Base-by-base conservation (phyloP, 75 land plant species). In the Cunninghamia lanceolata region DNA sequence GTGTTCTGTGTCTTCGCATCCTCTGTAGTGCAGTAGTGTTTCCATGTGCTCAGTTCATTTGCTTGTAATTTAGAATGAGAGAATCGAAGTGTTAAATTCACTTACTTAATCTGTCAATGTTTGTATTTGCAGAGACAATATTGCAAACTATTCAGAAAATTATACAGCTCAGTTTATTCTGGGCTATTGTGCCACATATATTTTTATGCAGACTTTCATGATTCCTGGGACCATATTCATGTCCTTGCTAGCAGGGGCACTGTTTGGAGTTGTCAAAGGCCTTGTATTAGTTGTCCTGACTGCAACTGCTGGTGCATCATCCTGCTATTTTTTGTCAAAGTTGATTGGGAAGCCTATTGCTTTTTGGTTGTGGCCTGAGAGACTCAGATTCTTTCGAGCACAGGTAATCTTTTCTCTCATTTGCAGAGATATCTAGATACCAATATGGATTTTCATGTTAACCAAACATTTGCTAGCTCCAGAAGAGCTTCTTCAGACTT, bases 201-300 rank as follows among this genome's bases (percentile, higher is more conserved):
- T 97, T 76, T 97, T 96, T 87, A 96, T 97, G 96, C 99, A 97
- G 86, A 91, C 99, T 25, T 95, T 96, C 83, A 96, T 96, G 97
- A 96, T 96, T 85, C 98, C 98, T 6, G 98, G 98, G 19, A 96
- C 98, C 15, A 91, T 96, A 76, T 94, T 96, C 89, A 91, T 96
- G 94, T 95, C 98, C 28, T 90, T 94, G 88, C 96, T 91, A 34
- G 95, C 93, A 38, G 98, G 99, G 70, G 92, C 99, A 34, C 96
- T 97, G 32, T 96, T 96, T 91, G 99, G 99, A 54, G 96, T 91
- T 25, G 7, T 88, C 81, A 91, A 88, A 79, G 99, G 99, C 59
- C 77, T 96, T 79, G 32, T 89, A 50, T 87, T 96, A 88, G 96
- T 95, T 50, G 93, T 96, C 56, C 91, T 95, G 66, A 92, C 89